phyloP scores from a whole-genome alignment of 1,139 yeast genomes.

The Suhomyces panamericanus region DNA sequence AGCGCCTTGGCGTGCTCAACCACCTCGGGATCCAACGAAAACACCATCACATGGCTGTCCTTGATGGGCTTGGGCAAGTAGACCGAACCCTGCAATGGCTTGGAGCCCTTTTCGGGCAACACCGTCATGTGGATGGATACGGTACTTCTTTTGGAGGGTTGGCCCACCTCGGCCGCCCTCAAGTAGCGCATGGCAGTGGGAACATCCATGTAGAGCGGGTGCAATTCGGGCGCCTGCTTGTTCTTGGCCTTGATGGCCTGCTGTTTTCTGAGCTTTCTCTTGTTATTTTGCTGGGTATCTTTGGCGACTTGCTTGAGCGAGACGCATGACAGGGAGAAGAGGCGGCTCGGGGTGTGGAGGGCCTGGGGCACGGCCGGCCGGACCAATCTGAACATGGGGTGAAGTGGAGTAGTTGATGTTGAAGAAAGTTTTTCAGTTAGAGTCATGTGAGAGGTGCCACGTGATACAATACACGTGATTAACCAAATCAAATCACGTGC shows the following conservation, averaged over 20 bases:
- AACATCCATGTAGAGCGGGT: slow-evolving; percentile 71
- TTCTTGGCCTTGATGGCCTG: slow-evolving; percentile 38
- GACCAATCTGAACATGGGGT: slow-evolving; percentile 7
- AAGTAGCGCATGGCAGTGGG: slow-evolving; percentile 74
- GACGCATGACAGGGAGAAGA: slow-evolving; percentile 11
- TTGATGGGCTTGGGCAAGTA: slow-evolving; percentile 75
- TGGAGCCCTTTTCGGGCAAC: slow-evolving; percentile 78
- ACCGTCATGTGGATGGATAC: slow-evolving; percentile 65
- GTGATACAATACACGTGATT: background rate
- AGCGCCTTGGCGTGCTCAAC: slow-evolving; percentile 54
- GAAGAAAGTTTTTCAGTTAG: slow-evolving; percentile 5
- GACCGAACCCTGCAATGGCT: slow-evolving; percentile 72
- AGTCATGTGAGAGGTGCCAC: background rate
- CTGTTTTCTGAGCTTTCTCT: slow-evolving; percentile 31
- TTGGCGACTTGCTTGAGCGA: slow-evolving; percentile 12
- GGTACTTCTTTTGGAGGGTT: slow-evolving; percentile 66
- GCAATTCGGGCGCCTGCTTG: slow-evolving; percentile 48
- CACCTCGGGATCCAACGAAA: slow-evolving; percentile 58
- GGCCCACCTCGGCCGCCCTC: slow-evolving; percentile 89
- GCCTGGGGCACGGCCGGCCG: slow-evolving; percentile 7
- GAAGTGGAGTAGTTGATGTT: background rate
- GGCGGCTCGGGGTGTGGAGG: slow-evolving; percentile 9
- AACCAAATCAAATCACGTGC: too few species aligned
- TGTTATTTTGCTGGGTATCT: slow-evolving; percentile 19
- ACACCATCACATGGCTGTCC: slow-evolving; percentile 63